phyloP scores from a whole-genome alignment of 2,329 filamentous ascomycete genomes.

The Aspergillus vadensis region DNA sequence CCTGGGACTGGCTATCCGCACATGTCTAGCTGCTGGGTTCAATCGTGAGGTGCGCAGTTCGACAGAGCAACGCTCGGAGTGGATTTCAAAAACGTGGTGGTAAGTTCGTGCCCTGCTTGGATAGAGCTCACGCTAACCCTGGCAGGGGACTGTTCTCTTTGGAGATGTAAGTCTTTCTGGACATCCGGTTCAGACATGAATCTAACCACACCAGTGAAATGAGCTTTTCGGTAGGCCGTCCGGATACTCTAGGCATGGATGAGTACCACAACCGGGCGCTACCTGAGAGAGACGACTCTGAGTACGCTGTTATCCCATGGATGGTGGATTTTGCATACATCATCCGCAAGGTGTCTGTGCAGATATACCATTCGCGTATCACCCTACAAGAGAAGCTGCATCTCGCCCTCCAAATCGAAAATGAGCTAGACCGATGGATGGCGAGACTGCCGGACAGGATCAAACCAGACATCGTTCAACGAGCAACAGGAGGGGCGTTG shows the following conservation, averaged over 20 bases:
- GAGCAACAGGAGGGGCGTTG: conserved; percentile 28
- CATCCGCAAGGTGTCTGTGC: conserved; percentile 43
- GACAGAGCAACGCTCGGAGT: conserved; percentile 38
- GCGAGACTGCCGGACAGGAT: conserved; percentile 34
- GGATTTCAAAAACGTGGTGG: conserved; percentile 53
- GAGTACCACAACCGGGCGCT: conserved; percentile 51
- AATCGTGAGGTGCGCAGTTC: conserved; percentile 45
- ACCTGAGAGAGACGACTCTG: conserved; percentile 38
- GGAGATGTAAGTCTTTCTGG: conserved; percentile 40
- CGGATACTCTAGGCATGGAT: conserved; percentile 52
- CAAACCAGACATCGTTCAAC: conserved; percentile 32
- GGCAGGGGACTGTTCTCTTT: conserved; percentile 48
- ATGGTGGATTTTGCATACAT: conserved; percentile 46
- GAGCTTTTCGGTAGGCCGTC: conserved; percentile 52
- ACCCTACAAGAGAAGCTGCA: conserved; percentile 40
- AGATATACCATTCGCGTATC: conserved; percentile 42
- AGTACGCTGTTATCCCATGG: conserved; percentile 44
- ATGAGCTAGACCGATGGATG: conserved; percentile 41
- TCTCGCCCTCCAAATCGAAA: conserved; percentile 39
- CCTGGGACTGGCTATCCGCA: conserved; percentile 51
- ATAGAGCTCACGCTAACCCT: not conserved
- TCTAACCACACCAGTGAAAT: conserved; percentile 41
- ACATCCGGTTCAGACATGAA: not conserved
- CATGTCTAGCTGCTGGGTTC: conserved; percentile 51
- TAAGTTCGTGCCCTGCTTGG: conserved; percentile 26